These are phyloP conservation scores for Phytophthora sp. DNA, from an alignment of 352 stramenopile genomes.

Conservation along the genomic window DNA sequence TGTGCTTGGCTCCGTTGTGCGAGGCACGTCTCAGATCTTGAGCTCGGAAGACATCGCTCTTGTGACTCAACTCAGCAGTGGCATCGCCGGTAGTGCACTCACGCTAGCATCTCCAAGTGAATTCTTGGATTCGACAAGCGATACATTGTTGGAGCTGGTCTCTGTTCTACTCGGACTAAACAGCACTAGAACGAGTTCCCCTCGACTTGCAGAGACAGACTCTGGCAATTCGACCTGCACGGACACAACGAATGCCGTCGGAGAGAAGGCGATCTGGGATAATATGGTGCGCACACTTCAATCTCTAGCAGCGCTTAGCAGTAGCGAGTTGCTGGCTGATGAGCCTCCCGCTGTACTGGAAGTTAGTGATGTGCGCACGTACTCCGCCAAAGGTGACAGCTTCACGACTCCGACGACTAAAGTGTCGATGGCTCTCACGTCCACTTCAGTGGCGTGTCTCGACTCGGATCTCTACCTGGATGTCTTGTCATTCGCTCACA, in stretches of 20 bases:
- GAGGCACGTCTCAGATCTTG: conserved; percentile 45
- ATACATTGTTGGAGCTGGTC: conserved; percentile 52
- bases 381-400: conserved; percentile 42
- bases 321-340: conserved; percentile 49
- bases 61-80: conserved; percentile 48
- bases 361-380: conserved; percentile 39
- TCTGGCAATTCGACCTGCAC: conserved; percentile 5
- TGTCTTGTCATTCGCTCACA: conserved; percentile 43
- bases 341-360: conserved; percentile 44
- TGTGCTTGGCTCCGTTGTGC: conserved; percentile 53
- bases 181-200: conserved; percentile 5
- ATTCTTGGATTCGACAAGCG: conserved; percentile 51
- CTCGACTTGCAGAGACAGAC: conserved; percentile 20
- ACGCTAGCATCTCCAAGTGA: conserved; percentile 37
- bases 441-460: conserved; percentile 49
- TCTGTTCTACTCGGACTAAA: conserved; percentile 46
- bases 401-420: conserved; percentile 6
- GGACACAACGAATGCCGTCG: conserved; percentile 26
- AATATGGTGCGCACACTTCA: conserved; percentile 57
- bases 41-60: conserved; percentile 36
- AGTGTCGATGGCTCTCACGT: conserved; percentile 57
- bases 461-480: conserved; percentile 55
- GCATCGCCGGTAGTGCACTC: conserved; percentile 56
- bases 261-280: conserved; percentile 28
- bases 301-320: conserved; percentile 56